phyloP scores from a whole-genome alignment of 768 basidiomycete genomes.

The Trametes villosa region DNA sequence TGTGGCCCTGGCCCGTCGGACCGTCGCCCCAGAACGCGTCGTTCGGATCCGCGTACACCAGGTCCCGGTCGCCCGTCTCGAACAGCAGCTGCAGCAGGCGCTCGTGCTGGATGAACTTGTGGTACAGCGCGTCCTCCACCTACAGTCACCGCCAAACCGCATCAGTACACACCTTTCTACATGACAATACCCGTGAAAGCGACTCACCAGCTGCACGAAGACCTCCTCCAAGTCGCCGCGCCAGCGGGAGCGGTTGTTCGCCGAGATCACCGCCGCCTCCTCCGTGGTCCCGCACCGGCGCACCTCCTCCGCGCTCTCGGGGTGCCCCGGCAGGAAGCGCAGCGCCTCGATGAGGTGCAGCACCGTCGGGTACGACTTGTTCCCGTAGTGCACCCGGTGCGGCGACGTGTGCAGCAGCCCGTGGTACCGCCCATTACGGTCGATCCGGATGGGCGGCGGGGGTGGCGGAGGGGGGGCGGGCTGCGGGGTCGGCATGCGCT shows the following conservation, averaged over 20 bases:
- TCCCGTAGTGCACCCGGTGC: slow-evolving; percentile 60
- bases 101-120: slow-evolving; percentile 75
- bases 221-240: slow-evolving; percentile 62
- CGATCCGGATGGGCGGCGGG: slow-evolving; percentile 37
- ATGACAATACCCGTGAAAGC: not conserved
- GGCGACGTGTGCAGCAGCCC: slow-evolving; percentile 71
- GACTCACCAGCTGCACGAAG: slow-evolving; percentile 50
- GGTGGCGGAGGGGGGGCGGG: slow-evolving; percentile 41
- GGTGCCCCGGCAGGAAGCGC: slow-evolving; percentile 59
- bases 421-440: slow-evolving; percentile 35
- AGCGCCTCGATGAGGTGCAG: slow-evolving; percentile 78
- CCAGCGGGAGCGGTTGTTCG: slow-evolving; percentile 38
- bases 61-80: slow-evolving; percentile 50
- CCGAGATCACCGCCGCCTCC: slow-evolving; percentile 44
- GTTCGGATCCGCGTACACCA: slow-evolving; percentile 33
- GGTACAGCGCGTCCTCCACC: slow-evolving; percentile 71
- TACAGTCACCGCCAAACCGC: slow-evolving; percentile 28
- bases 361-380: slow-evolving; percentile 66
- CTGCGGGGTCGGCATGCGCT: slow-evolving; percentile 22
- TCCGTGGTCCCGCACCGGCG: slow-evolving; percentile 45
- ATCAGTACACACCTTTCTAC: not conserved
- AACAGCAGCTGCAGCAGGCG: slow-evolving; percentile 58
- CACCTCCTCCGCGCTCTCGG: slow-evolving; percentile 60
- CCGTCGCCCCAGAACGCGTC: slow-evolving; percentile 77
- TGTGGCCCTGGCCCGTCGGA: slow-evolving; percentile 50